A percentile compares a stretch with the other conserved stretches of the same genome.
These are phyloP conservation scores for Mycena galericulata DNA, from an alignment of 768 basidiomycete species.

Conservation along the genomic window DNA sequence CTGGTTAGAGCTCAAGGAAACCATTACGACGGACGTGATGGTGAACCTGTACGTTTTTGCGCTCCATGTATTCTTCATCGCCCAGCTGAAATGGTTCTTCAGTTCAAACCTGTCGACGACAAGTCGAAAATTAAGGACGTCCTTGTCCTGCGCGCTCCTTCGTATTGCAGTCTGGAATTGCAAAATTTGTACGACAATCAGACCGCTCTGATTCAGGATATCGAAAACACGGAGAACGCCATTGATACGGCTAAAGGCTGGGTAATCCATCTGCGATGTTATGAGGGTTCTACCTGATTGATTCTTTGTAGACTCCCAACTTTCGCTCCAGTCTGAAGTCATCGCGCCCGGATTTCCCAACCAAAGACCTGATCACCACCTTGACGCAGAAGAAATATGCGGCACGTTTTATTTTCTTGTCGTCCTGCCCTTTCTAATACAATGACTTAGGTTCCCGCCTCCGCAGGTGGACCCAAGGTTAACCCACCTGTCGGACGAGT, in stretches of 20 bases:
- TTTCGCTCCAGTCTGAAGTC: neutral
- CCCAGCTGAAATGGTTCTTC: neutral
- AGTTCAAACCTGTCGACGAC: constrained; percentile 18
- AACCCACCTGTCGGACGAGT: too few species aligned
- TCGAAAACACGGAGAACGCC: neutral
- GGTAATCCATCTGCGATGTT: too few species aligned
- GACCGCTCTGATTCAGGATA: neutral
- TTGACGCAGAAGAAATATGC: neutral
- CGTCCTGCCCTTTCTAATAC: too few species aligned
- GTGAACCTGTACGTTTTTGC: neutral
- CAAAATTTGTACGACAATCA: neutral
- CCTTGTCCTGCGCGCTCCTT: neutral
- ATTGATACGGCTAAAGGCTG: neutral
- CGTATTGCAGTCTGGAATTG: neutral
- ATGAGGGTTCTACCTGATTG: too few species aligned
- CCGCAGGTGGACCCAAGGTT: too few species aligned
- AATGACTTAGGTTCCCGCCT: too few species aligned
- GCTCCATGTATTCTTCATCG: neutral
- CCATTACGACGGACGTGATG: neutral
- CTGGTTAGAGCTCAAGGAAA: neutral
- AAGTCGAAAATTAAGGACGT: constrained; percentile 12
- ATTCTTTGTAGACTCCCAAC: neutral
- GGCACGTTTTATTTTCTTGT: too few species aligned
- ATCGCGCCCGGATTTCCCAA: neutral
- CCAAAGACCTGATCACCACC: neutral